A percentile compares a stretch with the other conserved stretches of the same genome.
Conservation (phyloP, 257 asterid species). For the Fraxinus excelsior region DNA sequence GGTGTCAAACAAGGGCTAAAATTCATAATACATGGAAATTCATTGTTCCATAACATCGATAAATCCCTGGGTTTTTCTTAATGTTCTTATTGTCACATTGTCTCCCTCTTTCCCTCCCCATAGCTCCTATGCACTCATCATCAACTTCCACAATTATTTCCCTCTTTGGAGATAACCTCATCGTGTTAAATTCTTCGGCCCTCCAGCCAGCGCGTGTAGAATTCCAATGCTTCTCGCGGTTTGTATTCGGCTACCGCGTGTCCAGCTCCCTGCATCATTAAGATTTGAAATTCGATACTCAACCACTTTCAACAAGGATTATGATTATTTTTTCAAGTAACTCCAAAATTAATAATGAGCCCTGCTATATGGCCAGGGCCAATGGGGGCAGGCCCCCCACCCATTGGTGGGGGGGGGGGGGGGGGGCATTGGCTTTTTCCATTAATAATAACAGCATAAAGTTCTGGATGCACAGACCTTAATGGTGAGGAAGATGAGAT, state of each 20-base stretch:
- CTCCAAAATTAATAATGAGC: background rate
- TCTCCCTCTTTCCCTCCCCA: background rate
- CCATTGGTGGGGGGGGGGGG: no score
- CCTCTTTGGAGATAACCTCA: background rate
- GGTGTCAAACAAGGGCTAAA: no score
- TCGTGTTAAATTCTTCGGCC: conserved; percentile 52
- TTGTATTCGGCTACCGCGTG: conserved; percentile 95
- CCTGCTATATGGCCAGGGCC: no score
- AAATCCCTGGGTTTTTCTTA: background rate
- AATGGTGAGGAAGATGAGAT: conserved; percentile 78
- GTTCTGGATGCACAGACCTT: conserved; percentile 51
- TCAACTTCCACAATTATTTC: background rate
- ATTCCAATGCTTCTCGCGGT: conserved; percentile 77
- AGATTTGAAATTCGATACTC: background rate
- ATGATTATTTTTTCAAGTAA: background rate
- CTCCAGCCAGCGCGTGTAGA: conserved; percentile 72
- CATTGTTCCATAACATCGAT: background rate
- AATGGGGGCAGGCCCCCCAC: no score
- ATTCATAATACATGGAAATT: background rate
- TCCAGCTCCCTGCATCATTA: conserved; percentile 72
- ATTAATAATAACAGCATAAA: background rate
- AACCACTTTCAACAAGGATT: background rate
- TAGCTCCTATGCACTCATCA: background rate
- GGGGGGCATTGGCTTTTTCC: no score
- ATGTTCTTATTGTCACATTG: conserved; percentile 3